Base-by-base conservation (phyloP, 805 yeast genomes). In the Saturnispora sekii region DNA sequence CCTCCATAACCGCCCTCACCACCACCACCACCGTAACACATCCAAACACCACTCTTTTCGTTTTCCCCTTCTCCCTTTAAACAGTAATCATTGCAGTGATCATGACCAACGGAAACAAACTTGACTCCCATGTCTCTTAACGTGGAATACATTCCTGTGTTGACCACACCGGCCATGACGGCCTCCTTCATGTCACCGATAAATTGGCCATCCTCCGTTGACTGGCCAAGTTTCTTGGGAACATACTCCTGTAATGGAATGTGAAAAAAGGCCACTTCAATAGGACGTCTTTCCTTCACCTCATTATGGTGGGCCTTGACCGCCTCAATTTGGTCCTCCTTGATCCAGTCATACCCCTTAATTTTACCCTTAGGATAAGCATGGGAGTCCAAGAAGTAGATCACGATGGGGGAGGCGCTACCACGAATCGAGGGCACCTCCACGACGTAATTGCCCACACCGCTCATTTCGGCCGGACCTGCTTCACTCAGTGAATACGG, bases 1-100 rank as follows among this genome's bases (percentile, higher is more conserved):
- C 97, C 97, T 8, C 83, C 97, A 59, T 93, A 93, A 0, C 96
- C 97, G 34, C 97, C 98, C 64, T 86, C 94, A 12, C 97, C 98
- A 5, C 76, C 72, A 1, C 80, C 94, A 21, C 98, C 98, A 3
- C 96, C 98, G 58, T 87, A 88, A 57, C 98, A 93, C 31, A 93
- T 65, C 95, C 95, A 86, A 30, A 45, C 65, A 64, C 54, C 69
- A 51, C 84, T 83, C 14, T 50, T 35, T 8, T 31, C 17, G 9
- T 31, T 41, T 12, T n/a, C 14, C 10, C 26, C 32, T 64, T 53
- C 67, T 51, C 84, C 83, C 42, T 70, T 63, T 48, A 85, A 63
- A 63, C 98, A 93, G 60, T 75, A 93, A 58, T 93, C 97, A 62
- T 93, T 93, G 54, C 87, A 84, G 61, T 93, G 98, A 57, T 93